Conservation (phyloP, 805 yeast genomes). For the Candida ovalis region DNA sequence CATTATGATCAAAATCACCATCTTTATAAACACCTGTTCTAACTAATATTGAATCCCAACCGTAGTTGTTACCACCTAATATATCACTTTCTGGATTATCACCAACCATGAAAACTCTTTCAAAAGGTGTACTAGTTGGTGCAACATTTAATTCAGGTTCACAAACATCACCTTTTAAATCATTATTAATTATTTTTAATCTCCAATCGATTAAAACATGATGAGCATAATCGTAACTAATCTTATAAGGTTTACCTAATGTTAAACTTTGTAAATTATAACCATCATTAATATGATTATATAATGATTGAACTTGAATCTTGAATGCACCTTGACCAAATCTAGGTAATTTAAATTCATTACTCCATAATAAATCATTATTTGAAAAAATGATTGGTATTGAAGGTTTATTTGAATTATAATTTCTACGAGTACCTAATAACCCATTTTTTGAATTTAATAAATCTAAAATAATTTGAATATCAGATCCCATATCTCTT, state of each 20-base stretch:
- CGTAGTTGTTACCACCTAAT: constrained; percentile 78
- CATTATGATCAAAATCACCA: constrained; percentile 39
- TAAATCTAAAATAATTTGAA: constrained; percentile 72
- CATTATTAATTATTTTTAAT: constrained; percentile 30
- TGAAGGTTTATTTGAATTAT: constrained; percentile 38
- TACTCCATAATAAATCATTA: constrained; percentile 85
- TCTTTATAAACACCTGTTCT: constrained; percentile 84
- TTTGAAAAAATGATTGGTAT: constrained; percentile 78
- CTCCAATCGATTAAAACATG: constrained; percentile 59
- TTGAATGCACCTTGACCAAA: constrained; percentile 92
- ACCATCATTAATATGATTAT: constrained; percentile 43
- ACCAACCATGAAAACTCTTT: constrained; percentile 88
- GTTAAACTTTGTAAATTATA: constrained; percentile 47
- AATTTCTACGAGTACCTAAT: constrained; percentile 54
- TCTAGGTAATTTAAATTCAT: constrained; percentile 70
- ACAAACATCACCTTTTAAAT: constrained; percentile 20
- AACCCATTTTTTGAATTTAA: constrained; percentile 60
- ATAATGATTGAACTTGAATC: constrained; percentile 56
- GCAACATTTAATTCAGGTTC: constrained; percentile 43
- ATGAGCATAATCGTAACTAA: constrained; percentile 83
- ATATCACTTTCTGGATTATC: constrained; percentile 95
- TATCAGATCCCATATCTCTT: constrained; percentile 80
- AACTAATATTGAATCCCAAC: constrained; percentile 86
- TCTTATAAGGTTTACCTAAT: constrained; percentile 76
- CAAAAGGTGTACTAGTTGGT: constrained; percentile 42